Conservation (phyloP, 371 early-diverging fungal genomes). For the Syncephalis fuscata region DNA sequence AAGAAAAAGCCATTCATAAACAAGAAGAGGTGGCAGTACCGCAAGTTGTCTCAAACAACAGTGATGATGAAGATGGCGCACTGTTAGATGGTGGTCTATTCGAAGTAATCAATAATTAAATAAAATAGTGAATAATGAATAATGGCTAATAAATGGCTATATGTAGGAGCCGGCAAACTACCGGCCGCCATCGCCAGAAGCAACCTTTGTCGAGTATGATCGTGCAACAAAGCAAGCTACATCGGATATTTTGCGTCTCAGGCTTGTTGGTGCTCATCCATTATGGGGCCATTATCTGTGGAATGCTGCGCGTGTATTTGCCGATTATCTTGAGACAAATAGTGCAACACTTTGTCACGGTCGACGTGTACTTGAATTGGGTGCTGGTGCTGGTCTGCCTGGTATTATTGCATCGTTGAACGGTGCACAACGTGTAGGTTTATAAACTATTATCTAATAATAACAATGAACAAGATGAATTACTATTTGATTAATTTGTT, state of each 20-base stretch:
- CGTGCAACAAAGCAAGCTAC: constrained; percentile 13
- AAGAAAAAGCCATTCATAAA: no score
- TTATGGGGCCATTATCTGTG: constrained; percentile 84
- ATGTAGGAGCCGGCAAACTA: constrained; percentile 17
- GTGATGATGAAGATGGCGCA: no score
- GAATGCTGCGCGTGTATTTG: constrained; percentile 78
- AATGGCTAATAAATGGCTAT: no score
- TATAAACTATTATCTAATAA: background rate
- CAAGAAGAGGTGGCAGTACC: no score
- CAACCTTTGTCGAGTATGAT: constrained; percentile 28
- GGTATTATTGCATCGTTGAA: constrained; percentile 56
- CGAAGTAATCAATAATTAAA: no score
- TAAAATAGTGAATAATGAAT: no score
- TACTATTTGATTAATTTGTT: no score
- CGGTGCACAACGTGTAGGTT: constrained; percentile 38
- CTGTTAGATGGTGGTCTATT: no score
- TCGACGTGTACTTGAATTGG: constrained; percentile 71
- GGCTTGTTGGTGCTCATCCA: constrained; percentile 59
- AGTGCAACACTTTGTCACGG: constrained; percentile 29
- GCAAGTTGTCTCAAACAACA: no score
- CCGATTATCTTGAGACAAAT: constrained; percentile 47
- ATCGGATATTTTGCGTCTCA: constrained; percentile 24
- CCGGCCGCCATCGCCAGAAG: constrained; percentile 20
- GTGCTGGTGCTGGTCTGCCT: constrained; percentile 82
- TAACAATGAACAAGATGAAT: background rate